Conservation (phyloP, 495 filamentous ascomycete species). For the Podospora didyma region DNA sequence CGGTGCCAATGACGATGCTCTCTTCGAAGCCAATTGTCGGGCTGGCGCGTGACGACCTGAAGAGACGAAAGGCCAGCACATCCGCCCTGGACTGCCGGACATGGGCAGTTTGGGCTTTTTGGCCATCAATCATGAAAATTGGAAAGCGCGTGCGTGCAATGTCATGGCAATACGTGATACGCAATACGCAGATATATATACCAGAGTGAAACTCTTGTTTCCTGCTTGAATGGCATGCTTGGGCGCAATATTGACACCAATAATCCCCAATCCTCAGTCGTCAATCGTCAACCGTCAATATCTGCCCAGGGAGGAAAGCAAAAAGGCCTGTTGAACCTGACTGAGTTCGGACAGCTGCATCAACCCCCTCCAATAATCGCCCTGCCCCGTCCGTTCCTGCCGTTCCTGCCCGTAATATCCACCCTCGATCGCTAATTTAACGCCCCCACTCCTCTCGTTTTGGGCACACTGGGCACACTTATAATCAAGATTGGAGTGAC, state of each 20-base stretch:
- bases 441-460: conserved; percentile 2
- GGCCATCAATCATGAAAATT: not conserved
- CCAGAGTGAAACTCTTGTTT: too few species aligned
- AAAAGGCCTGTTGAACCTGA: too few species aligned
- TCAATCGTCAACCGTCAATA: too few species aligned
- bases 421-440: not conserved
- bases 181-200: not conserved
- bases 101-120: not conserved
- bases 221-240: too few species aligned
- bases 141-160: not conserved
- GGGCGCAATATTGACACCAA: too few species aligned
- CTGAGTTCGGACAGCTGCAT: not conserved
- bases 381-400: not conserved
- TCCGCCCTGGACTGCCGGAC: not conserved
- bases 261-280: too few species aligned
- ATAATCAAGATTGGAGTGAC: conserved; percentile 8
- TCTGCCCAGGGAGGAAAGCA: too few species aligned
- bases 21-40: not conserved
- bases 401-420: not conserved
- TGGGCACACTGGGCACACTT: too few species aligned
- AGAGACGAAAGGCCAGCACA: not conserved
- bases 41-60: not conserved
- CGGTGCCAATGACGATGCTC: not conserved
- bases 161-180: not conserved
- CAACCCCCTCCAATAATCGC: not conserved